Evolutionary conservation across 2,329 filamentous ascomycete genomes (phyloP), one percentile per base, ranked within the genome.

Genomic region (Fusarium penzigii): DNA sequence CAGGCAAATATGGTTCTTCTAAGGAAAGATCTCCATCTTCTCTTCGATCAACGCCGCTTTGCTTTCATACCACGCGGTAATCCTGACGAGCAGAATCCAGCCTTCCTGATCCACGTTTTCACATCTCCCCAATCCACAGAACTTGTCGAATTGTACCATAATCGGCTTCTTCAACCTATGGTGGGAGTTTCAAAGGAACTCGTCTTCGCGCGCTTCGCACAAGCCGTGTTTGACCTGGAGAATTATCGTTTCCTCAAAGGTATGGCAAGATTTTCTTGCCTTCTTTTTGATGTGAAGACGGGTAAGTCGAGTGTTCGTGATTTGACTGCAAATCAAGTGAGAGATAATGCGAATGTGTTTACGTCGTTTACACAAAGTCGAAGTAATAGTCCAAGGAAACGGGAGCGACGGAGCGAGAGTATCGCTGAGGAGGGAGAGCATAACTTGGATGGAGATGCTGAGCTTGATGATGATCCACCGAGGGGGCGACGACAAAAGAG

Each of bases 11-110:
- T 49, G 32, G n/a, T 49, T 6, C 40, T 44, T 3, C 29, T 48
- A 6, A 25, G 46, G 17, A n/a, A n/a, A 39, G 46, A 49, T n/a
- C 46, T 49, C 14, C 40, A 49, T 17, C 13, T 16, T 32, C 40
- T 49, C 32, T 43, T 49, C 13, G 46, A 49, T 25, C 29, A 43
- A n/a, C 40, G 41, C 4, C 46, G 40, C 9, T 49, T 49, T 49
- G 14, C 41, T 6, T 17, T 49, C 3, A 32, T 39, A 38, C 40
- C 34, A 6, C 25, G 34, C n/a, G 7, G n/a, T 6, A 17, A 39
- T n/a, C 40, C 9, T 12, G 40, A 38, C 12, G n/a, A 29, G 2
- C 40, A 43, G 7, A 10, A 8, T 9, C 17, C 13, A 32, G 17
- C 8, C 17, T 29, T 9, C 11, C n/a, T 16, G 8, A 13, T 49